Evolutionary conservation across 2,329 filamentous ascomycete species (phyloP).

Genomic region (Graphilbum fragrans): DNA sequence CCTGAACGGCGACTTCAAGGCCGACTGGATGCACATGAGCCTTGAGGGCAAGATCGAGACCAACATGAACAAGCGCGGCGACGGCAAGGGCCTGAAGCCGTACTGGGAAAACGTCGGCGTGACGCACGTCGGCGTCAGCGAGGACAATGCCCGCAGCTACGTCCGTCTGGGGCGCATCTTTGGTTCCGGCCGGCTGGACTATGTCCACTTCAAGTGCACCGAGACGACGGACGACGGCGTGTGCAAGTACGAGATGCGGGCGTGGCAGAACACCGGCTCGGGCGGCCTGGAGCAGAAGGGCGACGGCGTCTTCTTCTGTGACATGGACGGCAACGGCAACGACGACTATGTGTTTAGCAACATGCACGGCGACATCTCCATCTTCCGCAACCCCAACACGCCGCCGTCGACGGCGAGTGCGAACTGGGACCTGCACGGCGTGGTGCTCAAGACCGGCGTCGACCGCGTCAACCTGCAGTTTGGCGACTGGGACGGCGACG

Average conservation of each 20-base stretch:
- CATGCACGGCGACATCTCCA: background rate
- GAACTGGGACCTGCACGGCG: background rate
- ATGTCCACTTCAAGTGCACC: too few species aligned
- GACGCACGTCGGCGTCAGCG: background rate
- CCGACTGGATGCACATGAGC: background rate
- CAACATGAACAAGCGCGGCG: constrained; percentile 1
- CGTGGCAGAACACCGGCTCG: constrained; percentile 9
- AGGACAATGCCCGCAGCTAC: background rate
- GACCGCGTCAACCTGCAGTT: background rate
- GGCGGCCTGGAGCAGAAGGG: constrained; percentile 11
- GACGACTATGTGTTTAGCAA: background rate
- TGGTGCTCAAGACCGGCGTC: background rate
- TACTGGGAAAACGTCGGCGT: background rate
- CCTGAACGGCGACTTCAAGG: constrained; percentile 2
- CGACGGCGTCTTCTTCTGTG: constrained; percentile 11
- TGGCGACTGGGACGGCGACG: background rate
- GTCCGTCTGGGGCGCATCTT: background rate
- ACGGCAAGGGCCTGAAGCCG: background rate
- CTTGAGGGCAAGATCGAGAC: background rate
- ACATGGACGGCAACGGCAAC: background rate
- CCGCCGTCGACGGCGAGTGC: too few species aligned
- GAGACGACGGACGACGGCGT: too few species aligned
- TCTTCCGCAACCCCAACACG: background rate
- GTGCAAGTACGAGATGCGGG: background rate
- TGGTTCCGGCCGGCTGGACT: background rate